Conservation (phyloP, 208 protist genomes). For the Wallacemonas sp. region DNA sequence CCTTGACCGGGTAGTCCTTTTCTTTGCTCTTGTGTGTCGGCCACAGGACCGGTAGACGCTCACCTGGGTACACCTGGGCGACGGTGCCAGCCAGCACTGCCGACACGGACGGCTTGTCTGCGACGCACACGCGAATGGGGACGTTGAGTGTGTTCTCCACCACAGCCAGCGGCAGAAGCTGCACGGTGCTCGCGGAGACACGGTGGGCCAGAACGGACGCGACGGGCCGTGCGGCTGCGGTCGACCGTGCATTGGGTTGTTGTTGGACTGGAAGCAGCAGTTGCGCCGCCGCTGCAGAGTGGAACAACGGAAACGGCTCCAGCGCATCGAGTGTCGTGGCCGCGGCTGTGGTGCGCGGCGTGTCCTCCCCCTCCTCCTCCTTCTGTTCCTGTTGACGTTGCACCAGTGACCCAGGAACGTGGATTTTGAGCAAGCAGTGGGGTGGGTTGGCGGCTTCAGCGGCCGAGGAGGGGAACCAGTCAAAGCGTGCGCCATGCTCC, state of each 20-base stretch:
- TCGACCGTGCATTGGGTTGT: no score
- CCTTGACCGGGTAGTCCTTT: background rate
- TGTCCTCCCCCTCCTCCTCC: background rate
- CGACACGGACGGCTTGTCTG: background rate
- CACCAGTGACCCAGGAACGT: slow-evolving; percentile 9
- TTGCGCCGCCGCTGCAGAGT: background rate
- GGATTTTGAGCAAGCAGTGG: slow-evolving; percentile 4
- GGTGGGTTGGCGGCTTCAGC: slow-evolving; percentile 10
- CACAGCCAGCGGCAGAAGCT: slow-evolving; percentile 2
- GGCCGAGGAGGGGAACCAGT: slow-evolving; percentile 16
- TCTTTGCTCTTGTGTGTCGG: slow-evolving; percentile 6
- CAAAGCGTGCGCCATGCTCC: slow-evolving; percentile 22
- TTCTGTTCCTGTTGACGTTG: background rate
- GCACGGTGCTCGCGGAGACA: background rate
- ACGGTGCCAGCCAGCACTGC: slow-evolving; percentile 2
- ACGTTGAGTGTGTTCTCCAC: slow-evolving; percentile 16
- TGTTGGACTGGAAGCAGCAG: no score
- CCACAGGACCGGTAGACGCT: slow-evolving; percentile 1
- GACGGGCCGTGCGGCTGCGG: no score
- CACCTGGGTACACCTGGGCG: slow-evolving; percentile 3
- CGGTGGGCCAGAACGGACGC: slow-evolving; percentile 3
- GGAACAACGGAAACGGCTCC: background rate
- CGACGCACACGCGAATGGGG: slow-evolving; percentile 16
- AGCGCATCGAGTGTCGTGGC: background rate
- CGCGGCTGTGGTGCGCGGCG: no score